phyloP scores from a whole-genome alignment of 2,329 filamentous ascomycete species.

The Fusarium sororula region DNA sequence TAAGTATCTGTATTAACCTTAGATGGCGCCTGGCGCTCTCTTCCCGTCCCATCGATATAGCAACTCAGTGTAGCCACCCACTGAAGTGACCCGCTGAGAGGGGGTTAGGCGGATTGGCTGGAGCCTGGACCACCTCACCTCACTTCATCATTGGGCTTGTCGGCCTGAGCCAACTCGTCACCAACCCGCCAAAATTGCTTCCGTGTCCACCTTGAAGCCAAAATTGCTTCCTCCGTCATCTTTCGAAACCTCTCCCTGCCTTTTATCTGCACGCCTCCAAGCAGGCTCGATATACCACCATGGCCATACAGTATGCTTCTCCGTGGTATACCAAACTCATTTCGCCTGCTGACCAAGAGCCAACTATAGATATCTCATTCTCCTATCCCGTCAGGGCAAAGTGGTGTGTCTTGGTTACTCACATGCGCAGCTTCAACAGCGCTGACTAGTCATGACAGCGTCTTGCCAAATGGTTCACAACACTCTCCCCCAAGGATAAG shows the following conservation, averaged over 20 bases:
- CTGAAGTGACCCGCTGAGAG: conserved; percentile 1
- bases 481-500: conserved; percentile 96
- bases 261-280: conserved; percentile 34
- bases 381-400: conserved; percentile 98
- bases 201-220: conserved; percentile 40
- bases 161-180: conserved; percentile 36
- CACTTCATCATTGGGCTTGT: conserved; percentile 14
- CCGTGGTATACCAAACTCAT: conserved; percentile 11
- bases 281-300: conserved; percentile 43
- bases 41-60: not conserved
- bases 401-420: conserved; percentile 74
- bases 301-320: conserved; percentile 56
- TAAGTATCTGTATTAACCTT: not conserved
- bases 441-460: conserved; percentile 67
- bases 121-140: conserved; percentile 9
- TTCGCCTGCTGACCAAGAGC: conserved; percentile 33
- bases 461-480: conserved; percentile 99
- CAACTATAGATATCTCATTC: conserved; percentile 84
- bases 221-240: conserved; percentile 38
- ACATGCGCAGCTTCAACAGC: conserved; percentile 9
- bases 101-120: not conserved
- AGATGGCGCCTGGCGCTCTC: not conserved
- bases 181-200: conserved; percentile 44
- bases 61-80: not conserved
- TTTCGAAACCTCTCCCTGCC: conserved; percentile 19